These are phyloP conservation scores for Staphylotrichum longicolle DNA, from an alignment of 495 filamentous ascomycete genomes.

Conservation along the genomic window DNA sequence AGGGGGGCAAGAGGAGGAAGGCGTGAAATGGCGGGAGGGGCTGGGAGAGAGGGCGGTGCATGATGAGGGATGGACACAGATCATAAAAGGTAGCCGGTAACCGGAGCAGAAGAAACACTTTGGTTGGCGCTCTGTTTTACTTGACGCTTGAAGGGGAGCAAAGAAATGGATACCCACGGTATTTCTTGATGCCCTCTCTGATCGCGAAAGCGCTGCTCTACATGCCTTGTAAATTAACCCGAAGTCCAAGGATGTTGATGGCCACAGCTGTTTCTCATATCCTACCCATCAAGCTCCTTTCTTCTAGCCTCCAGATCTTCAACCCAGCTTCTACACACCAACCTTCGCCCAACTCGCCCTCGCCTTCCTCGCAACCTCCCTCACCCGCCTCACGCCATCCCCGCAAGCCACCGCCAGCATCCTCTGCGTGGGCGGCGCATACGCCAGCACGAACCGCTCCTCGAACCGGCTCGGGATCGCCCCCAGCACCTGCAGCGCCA, in stretches of 20 bases:
- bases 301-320: not conserved
- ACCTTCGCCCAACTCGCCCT: constrained; percentile 43
- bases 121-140: too few species aligned
- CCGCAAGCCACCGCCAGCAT: constrained; percentile 45
- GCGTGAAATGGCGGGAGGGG: constrained; percentile 28
- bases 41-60: not conserved
- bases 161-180: too few species aligned
- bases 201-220: too few species aligned
- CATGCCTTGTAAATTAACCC: too few species aligned
- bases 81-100: too few species aligned
- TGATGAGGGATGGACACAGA: not conserved
- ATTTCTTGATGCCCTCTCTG: too few species aligned
- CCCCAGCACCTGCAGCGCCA: constrained; percentile 41
- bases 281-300: too few species aligned
- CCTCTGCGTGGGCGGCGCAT: constrained; percentile 36
- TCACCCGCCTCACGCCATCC: constrained; percentile 44
- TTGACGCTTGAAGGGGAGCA: too few species aligned
- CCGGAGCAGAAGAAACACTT: too few species aligned
- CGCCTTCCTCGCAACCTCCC: constrained; percentile 41
- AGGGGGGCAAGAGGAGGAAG: constrained; percentile 47
- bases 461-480: constrained; percentile 43
- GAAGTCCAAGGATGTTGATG: too few species aligned
- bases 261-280: too few species aligned
- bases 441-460: constrained; percentile 37
- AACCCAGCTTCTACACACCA: not conserved